phyloP scores from a whole-genome alignment of 345 rosid species.

The Eucalyptus dawsonii region DNA sequence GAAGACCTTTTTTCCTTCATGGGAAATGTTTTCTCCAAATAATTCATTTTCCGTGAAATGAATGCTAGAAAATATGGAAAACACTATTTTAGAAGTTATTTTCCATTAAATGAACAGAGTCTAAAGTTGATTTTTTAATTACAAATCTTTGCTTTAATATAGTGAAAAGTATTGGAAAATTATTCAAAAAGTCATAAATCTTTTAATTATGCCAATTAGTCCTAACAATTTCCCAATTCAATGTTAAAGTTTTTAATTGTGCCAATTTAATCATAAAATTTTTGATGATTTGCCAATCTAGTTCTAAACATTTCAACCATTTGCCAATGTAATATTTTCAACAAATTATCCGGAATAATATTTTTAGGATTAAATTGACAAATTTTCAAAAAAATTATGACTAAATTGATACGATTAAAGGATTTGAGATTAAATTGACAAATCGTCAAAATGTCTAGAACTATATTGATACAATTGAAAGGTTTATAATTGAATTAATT shows the following conservation, averaged over 20 bases:
- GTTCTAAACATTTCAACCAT: too few relatives aligned
- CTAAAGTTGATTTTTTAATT: neutral
- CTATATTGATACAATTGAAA: too few relatives aligned
- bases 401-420: neutral
- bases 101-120: too few relatives aligned
- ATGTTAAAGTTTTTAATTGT: too few relatives aligned
- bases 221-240: neutral
- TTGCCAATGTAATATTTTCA: neutral
- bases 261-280: neutral
- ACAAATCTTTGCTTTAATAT: neutral
- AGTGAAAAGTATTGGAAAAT: neutral
- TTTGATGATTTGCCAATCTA: too few relatives aligned
- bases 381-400: too few relatives aligned
- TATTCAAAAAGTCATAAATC: neutral
- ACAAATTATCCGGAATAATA: too few relatives aligned
- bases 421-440: neutral
- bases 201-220: neutral
- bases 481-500: fast-evolving
- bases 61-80: fast-evolving
- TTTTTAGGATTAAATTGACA: neutral
- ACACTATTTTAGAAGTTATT: too few relatives aligned
- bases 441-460: too few relatives aligned
- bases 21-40: too few relatives aligned
- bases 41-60: too few relatives aligned
- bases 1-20: too few relatives aligned